phyloP scores from a whole-genome alignment of 2,329 filamentous ascomycete species.

The Teratosphaeriaceae sp. region DNA sequence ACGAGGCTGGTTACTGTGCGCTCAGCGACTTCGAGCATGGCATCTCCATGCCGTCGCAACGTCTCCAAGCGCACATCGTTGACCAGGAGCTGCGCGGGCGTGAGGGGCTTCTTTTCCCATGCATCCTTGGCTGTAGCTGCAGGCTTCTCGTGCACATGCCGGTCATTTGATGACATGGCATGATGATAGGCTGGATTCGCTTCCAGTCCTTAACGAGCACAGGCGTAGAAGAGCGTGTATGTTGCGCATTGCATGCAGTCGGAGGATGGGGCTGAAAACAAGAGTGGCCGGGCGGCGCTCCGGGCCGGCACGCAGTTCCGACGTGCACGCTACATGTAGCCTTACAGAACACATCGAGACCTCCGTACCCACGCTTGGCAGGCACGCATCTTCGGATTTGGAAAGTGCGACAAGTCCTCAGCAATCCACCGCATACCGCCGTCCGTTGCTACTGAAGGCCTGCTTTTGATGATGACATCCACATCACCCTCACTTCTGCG shows the following conservation, averaged over 20 bases:
- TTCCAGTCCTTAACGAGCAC: neutral
- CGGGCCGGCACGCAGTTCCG: no score
- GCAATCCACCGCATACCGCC: no score
- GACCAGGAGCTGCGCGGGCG: conserved; percentile 34
- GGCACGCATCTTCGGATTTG: no score
- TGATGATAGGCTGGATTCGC: neutral
- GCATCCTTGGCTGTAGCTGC: conserved; percentile 24
- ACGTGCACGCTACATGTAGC: no score
- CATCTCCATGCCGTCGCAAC: conserved; percentile 26
- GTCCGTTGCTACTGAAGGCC: no score
- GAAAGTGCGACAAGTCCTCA: no score
- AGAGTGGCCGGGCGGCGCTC: no score
- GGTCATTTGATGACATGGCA: neutral
- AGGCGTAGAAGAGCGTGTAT: conserved; percentile 1
- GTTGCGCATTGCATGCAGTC: no score
- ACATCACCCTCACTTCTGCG: neutral
- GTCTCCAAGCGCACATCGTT: conserved; percentile 34
- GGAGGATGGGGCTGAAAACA: neutral
- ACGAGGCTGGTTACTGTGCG: conserved; percentile 29
- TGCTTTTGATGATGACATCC: no score
- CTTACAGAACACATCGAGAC: no score
- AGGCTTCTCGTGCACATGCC: conserved; percentile 5
- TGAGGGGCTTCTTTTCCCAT: conserved; percentile 34
- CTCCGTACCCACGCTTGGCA: no score
- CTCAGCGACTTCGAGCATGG: conserved; percentile 35